Evolutionary conservation across 768 basidiomycete genomes (phyloP).

Genomic region (Mycena kentingensis): DNA sequence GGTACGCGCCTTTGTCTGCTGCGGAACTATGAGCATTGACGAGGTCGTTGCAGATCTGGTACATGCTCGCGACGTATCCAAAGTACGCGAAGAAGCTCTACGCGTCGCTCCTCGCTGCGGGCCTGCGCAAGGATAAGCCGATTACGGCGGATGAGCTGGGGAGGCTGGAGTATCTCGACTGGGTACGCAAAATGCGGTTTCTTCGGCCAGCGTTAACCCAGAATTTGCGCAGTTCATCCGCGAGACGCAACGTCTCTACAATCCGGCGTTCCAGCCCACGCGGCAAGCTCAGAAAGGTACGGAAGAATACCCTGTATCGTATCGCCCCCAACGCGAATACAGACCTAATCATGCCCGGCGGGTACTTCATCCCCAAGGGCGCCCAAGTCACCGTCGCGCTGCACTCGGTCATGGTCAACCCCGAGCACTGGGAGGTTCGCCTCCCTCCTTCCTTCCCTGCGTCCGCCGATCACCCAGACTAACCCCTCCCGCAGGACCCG

Average conservation of each 20-base stretch:
- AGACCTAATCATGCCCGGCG: slow-evolving; percentile 20
- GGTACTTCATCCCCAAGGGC: slow-evolving; percentile 13
- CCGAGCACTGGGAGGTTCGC: slow-evolving; percentile 16
- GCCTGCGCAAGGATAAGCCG: slow-evolving; percentile 8
- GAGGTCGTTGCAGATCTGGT: slow-evolving; percentile 9
- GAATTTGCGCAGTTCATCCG: slow-evolving; percentile 6
- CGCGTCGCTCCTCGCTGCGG: slow-evolving; percentile 13
- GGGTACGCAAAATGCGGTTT: slow-evolving; percentile 4
- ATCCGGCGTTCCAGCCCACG: slow-evolving; percentile 18
- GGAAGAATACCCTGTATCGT: not conserved
- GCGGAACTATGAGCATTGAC: not conserved
- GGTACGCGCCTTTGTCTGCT: not conserved
- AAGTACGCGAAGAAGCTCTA: slow-evolving; percentile 15
- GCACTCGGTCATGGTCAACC: slow-evolving; percentile 17
- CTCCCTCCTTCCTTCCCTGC: not conserved
- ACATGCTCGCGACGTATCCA: slow-evolving; percentile 16
- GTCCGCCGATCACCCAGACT: too few relatives aligned
- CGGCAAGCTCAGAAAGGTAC: slow-evolving; percentile 18
- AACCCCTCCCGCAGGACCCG: slow-evolving; percentile 7
- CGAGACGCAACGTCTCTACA: slow-evolving; percentile 16
- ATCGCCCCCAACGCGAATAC: not conserved
- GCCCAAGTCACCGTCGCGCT: slow-evolving; percentile 15
- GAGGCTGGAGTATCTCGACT: slow-evolving; percentile 20
- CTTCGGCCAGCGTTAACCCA: not conserved
- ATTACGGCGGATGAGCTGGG: slow-evolving; percentile 16